These are phyloP conservation scores for Citrullus mucosospermus DNA, from an alignment of 306 rosid genomes.

Conservation along the genomic window DNA sequence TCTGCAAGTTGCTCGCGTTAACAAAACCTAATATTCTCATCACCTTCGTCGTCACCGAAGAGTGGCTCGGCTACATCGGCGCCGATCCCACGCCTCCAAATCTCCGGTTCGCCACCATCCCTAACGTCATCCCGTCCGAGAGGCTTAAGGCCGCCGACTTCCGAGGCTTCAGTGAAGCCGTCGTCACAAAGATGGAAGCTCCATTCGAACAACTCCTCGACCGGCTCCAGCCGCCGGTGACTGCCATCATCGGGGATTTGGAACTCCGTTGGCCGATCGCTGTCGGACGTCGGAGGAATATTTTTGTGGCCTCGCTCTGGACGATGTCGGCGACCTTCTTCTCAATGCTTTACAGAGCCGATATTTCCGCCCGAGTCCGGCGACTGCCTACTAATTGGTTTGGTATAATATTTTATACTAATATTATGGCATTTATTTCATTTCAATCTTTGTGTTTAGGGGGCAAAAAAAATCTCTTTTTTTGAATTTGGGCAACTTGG, in stretches of 20 bases:
- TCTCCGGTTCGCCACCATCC: slow-evolving; percentile 20
- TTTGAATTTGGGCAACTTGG: neutral
- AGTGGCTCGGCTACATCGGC: slow-evolving; percentile 27
- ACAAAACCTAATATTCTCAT: slow-evolving; percentile 16
- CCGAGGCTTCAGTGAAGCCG: slow-evolving; percentile 33
- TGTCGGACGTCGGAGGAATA: slow-evolving; percentile 22
- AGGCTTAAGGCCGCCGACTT: slow-evolving; percentile 21
- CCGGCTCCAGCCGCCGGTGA: slow-evolving; percentile 19
- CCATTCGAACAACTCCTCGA: slow-evolving; percentile 33
- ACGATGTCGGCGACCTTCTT: slow-evolving; percentile 33
- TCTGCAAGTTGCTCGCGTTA: slow-evolving; percentile 25
- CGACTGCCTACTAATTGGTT: neutral
- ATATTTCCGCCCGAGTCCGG: neutral
- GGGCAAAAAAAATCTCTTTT: neutral
- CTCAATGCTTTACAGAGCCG: slow-evolving; percentile 14
- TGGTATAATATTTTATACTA: neutral
- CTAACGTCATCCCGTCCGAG: slow-evolving; percentile 38
- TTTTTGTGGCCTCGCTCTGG: slow-evolving; percentile 37
- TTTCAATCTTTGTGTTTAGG: neutral
- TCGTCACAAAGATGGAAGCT: slow-evolving; percentile 32
- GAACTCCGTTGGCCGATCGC: slow-evolving; percentile 22
- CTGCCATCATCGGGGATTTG: slow-evolving; percentile 22
- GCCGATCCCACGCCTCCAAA: slow-evolving; percentile 22
- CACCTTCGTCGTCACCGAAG: slow-evolving; percentile 45
- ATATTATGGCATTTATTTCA: neutral